Conservation (phyloP, 1,284 basidiomycete species). For the Ceratobasidium theobromae region DNA sequence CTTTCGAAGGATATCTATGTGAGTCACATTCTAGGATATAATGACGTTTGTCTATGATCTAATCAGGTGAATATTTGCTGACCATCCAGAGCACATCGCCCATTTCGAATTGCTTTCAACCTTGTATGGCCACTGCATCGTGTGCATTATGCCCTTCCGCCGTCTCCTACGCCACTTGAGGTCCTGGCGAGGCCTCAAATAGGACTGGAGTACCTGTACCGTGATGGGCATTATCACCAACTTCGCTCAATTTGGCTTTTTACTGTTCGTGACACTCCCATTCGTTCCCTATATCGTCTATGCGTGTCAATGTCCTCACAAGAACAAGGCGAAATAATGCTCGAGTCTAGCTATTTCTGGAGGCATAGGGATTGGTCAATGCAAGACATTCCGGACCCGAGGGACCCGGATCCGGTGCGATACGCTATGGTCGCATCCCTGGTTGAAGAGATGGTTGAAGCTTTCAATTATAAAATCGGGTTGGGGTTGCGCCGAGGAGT, state of each 20-base stretch:
- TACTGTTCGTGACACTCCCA: slow-evolving; percentile 23
- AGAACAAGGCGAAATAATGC: slow-evolving; percentile 27
- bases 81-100: slow-evolving; percentile 12
- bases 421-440: slow-evolving; percentile 29
- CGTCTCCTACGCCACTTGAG: slow-evolving; percentile 12
- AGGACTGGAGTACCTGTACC: slow-evolving; percentile 20
- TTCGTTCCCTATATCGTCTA: slow-evolving; percentile 28
- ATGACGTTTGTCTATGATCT: slow-evolving; percentile 1
- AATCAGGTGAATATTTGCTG: slow-evolving; percentile 1
- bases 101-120: slow-evolving; percentile 7
- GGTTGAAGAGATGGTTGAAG: slow-evolving; percentile 20
- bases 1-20: slow-evolving; percentile 25
- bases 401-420: slow-evolving; percentile 27
- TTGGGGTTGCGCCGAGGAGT: slow-evolving; percentile 24
- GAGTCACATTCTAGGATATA: not conserved
- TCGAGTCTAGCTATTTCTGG: slow-evolving; percentile 29
- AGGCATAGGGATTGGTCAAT: slow-evolving; percentile 21
- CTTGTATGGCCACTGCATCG: slow-evolving; percentile 23
- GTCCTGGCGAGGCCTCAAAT: slow-evolving; percentile 15
- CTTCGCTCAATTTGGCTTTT: slow-evolving; percentile 30
- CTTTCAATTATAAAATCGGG: slow-evolving; percentile 29
- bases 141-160: slow-evolving; percentile 18
- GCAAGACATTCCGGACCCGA: slow-evolving; percentile 26
- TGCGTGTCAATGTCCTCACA: slow-evolving; percentile 20
- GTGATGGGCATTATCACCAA: slow-evolving; percentile 28